These are phyloP conservation scores for Tetracladium maxilliforme DNA, from an alignment of 2,329 filamentous ascomycete genomes.

Conservation along the genomic window DNA sequence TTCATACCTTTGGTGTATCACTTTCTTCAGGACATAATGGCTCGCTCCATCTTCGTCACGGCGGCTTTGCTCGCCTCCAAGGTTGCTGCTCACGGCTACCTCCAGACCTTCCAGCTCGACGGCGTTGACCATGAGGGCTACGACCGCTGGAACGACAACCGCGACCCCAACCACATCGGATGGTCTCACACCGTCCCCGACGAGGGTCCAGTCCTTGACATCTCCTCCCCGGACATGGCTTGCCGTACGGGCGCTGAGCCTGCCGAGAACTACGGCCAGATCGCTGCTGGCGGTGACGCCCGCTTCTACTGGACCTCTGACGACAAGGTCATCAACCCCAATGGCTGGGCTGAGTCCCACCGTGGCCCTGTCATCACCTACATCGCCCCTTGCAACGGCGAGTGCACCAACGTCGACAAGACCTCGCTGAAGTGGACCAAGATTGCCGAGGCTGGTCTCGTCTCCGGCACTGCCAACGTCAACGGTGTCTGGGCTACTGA, in stretches of 20 bases:
- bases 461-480: too few species aligned
- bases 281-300: slow-evolving; percentile 29
- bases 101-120: slow-evolving; percentile 9
- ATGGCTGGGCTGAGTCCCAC: too few species aligned
- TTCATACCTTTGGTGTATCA: not conserved
- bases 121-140: slow-evolving; percentile 9
- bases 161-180: too few species aligned
- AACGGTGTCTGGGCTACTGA: slow-evolving; percentile 20
- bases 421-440: slow-evolving; percentile 35
- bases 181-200: slow-evolving; percentile 21
- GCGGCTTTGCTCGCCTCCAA: not conserved
- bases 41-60: too few species aligned
- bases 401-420: slow-evolving; percentile 22
- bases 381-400: slow-evolving; percentile 26
- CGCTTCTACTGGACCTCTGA: slow-evolving; percentile 13
- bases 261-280: slow-evolving; percentile 23
- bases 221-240: slow-evolving; percentile 16
- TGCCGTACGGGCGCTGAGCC: slow-evolving; percentile 26
- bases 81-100: not conserved
- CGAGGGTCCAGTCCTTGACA: slow-evolving; percentile 21
- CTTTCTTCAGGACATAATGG: too few species aligned
- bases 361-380: slow-evolving; percentile 37
- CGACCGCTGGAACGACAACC: too few species aligned
- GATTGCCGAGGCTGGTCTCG: slow-evolving; percentile 24
- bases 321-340: slow-evolving; percentile 36